Percentiles rank a stretch among this genome's conserved stretches.
Evolutionary conservation across 805 yeast species (phyloP).

Genomic region (Spathaspora passalidarum): DNA sequence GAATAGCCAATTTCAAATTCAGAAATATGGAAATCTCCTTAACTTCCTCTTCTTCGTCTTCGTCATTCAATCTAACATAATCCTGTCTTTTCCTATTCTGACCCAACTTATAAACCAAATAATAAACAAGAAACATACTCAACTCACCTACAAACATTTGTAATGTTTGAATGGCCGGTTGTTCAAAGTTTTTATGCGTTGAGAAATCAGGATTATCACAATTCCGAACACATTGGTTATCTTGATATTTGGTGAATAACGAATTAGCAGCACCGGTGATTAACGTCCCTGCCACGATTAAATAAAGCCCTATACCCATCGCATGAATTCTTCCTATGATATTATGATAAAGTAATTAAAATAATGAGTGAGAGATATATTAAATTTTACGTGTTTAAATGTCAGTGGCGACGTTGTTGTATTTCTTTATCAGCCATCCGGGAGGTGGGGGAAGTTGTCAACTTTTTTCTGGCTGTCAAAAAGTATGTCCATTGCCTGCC

Average conservation of each 20-base stretch:
- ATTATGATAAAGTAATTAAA: too few species aligned
- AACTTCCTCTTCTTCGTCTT: constrained; percentile 8
- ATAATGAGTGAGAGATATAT: too few species aligned
- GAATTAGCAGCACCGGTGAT: constrained; percentile 73
- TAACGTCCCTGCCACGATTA: constrained; percentile 48
- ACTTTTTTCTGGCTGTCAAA: too few species aligned
- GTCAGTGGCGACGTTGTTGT: too few species aligned
- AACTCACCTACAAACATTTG: constrained; percentile 82
- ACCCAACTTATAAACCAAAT: constrained; percentile 20
- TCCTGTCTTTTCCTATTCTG: constrained; percentile 11
- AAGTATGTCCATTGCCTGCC: too few species aligned
- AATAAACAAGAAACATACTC: constrained; percentile 43
- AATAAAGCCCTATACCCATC: constrained; percentile 9
- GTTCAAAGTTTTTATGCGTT: constrained; percentile 56
- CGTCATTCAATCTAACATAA: constrained; percentile 12
- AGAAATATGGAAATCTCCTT: constrained; percentile 9
- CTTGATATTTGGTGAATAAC: constrained; percentile 71
- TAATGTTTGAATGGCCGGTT: constrained; percentile 74
- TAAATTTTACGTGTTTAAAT: too few species aligned
- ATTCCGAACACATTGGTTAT: constrained; percentile 63
- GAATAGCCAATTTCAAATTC: constrained; percentile 43
- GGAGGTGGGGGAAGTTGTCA: too few species aligned
- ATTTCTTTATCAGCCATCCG: too few species aligned
- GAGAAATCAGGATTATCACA: constrained; percentile 46
- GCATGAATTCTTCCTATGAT: too few species aligned